Evolutionary conservation across 2,329 filamentous ascomycete species (phyloP).

Genomic region (Hypocrella siamensis): DNA sequence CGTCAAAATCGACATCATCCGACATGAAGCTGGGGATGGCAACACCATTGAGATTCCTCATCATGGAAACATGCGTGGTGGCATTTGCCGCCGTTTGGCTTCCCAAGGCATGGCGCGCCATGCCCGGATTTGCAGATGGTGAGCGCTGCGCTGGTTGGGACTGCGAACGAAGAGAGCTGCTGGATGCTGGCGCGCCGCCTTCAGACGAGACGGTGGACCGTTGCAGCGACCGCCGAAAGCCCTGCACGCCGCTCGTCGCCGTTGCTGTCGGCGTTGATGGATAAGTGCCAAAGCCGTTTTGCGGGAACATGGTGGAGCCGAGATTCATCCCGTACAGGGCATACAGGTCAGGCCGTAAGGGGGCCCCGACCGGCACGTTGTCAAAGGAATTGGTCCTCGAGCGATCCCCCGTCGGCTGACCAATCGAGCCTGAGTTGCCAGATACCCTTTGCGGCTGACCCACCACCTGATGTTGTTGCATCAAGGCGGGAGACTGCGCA

Average conservation of each 20-base stretch:
- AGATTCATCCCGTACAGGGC: constrained; percentile 28
- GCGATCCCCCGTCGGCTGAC: constrained; percentile 25
- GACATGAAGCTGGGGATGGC: constrained; percentile 39
- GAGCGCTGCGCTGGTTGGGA: constrained; percentile 47
- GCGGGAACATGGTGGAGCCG: constrained; percentile 30
- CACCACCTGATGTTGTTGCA: constrained; percentile 20
- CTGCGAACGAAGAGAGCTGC: constrained; percentile 45
- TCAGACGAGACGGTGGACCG: constrained; percentile 35
- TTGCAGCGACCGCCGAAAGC: constrained; percentile 42
- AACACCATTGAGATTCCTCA: constrained; percentile 30
- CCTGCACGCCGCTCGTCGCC: constrained; percentile 33
- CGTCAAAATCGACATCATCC: constrained; percentile 36
- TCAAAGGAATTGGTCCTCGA: constrained; percentile 49
- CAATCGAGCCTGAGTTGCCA: constrained; percentile 9
- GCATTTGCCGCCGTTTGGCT: constrained; percentile 21
- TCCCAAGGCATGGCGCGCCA: constrained; percentile 10
- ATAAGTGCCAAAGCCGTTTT: constrained; percentile 33
- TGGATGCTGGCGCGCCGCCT: constrained; percentile 27
- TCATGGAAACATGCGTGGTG: constrained; percentile 16
- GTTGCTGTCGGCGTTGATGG: constrained; percentile 39
- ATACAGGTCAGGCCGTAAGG: constrained; percentile 41
- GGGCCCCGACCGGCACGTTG: constrained; percentile 41
- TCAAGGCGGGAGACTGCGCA: constrained; percentile 16
- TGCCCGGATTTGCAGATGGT: constrained; percentile 12
- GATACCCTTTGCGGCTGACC: constrained; percentile 17